Evolutionary conservation across 2,329 filamentous ascomycete species (phyloP).

Genomic region (Pseudogymnoascus sp.): DNA sequence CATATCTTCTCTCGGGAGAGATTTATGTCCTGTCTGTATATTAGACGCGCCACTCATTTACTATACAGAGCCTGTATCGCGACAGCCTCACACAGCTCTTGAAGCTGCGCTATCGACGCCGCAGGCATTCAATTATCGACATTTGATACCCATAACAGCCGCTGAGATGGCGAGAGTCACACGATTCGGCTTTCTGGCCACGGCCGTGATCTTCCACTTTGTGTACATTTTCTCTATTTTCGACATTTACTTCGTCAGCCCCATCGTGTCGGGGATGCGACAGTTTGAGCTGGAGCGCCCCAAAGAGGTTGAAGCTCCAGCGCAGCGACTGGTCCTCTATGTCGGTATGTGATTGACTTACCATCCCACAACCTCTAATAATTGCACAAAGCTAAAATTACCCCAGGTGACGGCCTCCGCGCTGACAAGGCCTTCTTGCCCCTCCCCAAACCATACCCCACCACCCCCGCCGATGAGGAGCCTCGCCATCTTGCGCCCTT

Average conservation of each 20-base stretch:
- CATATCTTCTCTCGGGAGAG: neutral
- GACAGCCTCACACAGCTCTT: neutral
- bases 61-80: neutral
- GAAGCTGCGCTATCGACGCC: neutral
- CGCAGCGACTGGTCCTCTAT: slow-evolving; percentile 83
- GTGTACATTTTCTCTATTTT: slow-evolving; percentile 95
- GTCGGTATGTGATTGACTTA: slow-evolving; percentile 56
- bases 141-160: neutral
- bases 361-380: slow-evolving; percentile 5
- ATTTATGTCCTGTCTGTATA: slow-evolving; percentile 16
- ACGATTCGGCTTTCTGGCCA: slow-evolving; percentile 75
- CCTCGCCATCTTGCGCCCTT: slow-evolving; percentile 83
- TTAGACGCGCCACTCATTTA: slow-evolving; percentile 27
- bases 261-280: slow-evolving; percentile 92
- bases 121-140: neutral
- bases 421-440: slow-evolving; percentile 97
- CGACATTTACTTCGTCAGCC: slow-evolving; percentile 97
- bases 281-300: slow-evolving; percentile 63
- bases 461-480: slow-evolving; percentile 54
- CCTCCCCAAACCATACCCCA: slow-evolving; percentile 75
- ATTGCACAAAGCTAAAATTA: slow-evolving; percentile 9
- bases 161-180: slow-evolving; percentile 43
- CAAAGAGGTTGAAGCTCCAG: slow-evolving; percentile 57
- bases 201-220: slow-evolving; percentile 86
- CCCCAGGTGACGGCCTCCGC: slow-evolving; percentile 74